Percentiles rank a stretch among this genome's conserved stretches.
These are phyloP conservation scores for Pythium sp. DNA, from an alignment of 352 stramenopile species.

Conservation along the genomic window DNA sequence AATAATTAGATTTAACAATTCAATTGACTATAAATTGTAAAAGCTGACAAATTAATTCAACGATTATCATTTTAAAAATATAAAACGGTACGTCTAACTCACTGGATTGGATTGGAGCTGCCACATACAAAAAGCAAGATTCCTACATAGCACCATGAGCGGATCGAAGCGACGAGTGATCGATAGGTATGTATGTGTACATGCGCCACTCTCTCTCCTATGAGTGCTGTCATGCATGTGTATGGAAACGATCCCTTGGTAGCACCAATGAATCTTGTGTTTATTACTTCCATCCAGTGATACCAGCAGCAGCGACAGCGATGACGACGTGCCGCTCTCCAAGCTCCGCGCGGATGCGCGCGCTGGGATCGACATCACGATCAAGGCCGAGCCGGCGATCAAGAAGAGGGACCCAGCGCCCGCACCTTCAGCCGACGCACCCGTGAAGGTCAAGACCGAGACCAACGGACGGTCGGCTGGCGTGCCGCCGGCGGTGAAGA, in stretches of 20 bases:
- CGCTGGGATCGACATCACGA: constrained; percentile 20
- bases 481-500: constrained; percentile 20
- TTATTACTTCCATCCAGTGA: neutral
- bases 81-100: neutral
- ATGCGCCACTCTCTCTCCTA: neutral
- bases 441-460: constrained; percentile 23
- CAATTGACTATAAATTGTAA: no score
- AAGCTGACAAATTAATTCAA: no score
- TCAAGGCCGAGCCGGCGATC: constrained; percentile 26
- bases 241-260: neutral
- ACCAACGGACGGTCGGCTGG: constrained; percentile 1
- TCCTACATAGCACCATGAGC: constrained; percentile 6
- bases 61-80: no score
- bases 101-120: constrained; percentile 1
- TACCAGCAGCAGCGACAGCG: constrained; percentile 66
- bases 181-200: constrained; percentile 30
- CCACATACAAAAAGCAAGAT: constrained; percentile 2
- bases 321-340: constrained; percentile 79
- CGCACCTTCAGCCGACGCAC: no score
- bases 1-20: no score
- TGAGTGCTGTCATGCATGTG: neutral
- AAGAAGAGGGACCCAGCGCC: constrained; percentile 1
- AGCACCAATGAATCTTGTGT: neutral
- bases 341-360: constrained; percentile 40
- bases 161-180: constrained; percentile 29